Evolutionary conservation across 1,139 yeast species (phyloP).

Genomic region (Suhomyces ambrosiae): DNA sequence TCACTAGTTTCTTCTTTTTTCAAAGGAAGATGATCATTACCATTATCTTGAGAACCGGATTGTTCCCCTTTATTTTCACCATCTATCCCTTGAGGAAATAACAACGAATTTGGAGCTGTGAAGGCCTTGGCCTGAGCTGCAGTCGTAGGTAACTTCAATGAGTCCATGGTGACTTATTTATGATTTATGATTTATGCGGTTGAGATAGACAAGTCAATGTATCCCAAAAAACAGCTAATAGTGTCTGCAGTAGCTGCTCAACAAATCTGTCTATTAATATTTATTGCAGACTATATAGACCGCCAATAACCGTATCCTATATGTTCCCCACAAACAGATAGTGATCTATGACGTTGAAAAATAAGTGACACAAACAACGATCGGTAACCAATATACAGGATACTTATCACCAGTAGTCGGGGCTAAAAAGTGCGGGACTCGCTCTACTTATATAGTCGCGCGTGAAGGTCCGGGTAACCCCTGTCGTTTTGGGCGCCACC

Average conservation of each 20-base stretch:
- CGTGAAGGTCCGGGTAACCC: slow-evolving; percentile 31
- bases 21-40: slow-evolving; percentile 15
- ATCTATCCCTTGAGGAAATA: slow-evolving; percentile 57
- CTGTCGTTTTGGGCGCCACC: slow-evolving; percentile 57
- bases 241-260: slow-evolving; percentile 13
- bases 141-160: slow-evolving; percentile 73
- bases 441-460: slow-evolving; percentile 29
- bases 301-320: slow-evolving; percentile 8
- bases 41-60: slow-evolving; percentile 7
- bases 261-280: slow-evolving; percentile 13
- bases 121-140: slow-evolving; percentile 82
- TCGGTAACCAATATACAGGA: slow-evolving; percentile 13
- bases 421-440: slow-evolving; percentile 5
- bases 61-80: slow-evolving; percentile 21
- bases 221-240: slow-evolving; percentile 29
- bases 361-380: slow-evolving; percentile 10
- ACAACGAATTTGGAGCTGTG: slow-evolving; percentile 65
- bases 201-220: slow-evolving; percentile 49
- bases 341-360: slow-evolving; percentile 7
- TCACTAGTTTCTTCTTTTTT: slow-evolving; percentile 36
- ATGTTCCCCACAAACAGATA: slow-evolving; percentile 14
- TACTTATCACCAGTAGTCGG: slow-evolving; percentile 8
- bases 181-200: slow-evolving; percentile 11
- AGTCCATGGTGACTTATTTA: slow-evolving; percentile 52
- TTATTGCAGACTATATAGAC: slow-evolving; percentile 15